phyloP scores from a whole-genome alignment of 495 filamentous ascomycete genomes.

The Amorphotheca resinae region DNA sequence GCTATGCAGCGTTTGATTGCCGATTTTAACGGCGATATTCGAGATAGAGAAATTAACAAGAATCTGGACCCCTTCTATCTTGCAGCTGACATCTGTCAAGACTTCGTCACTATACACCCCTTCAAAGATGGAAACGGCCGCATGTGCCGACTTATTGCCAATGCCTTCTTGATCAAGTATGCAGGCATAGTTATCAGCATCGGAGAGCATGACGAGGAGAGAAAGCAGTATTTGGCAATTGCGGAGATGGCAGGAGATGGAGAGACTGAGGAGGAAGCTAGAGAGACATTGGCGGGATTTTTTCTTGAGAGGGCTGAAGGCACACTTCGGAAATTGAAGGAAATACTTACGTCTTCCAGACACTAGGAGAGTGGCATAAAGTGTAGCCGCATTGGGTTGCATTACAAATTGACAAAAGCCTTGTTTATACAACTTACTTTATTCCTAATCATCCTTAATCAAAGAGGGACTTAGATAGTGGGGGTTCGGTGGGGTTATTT shows the following conservation, averaged over 20 bases:
- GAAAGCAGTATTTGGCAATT: not conserved
- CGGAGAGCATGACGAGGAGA: slow-evolving; percentile 16
- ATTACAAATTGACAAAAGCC: too few species aligned
- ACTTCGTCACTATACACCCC: slow-evolving; percentile 28
- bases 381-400: too few species aligned
- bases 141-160: slow-evolving; percentile 27
- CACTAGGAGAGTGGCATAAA: too few species aligned
- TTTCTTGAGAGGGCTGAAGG: not conserved
- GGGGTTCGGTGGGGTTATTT: too few species aligned
- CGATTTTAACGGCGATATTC: not conserved
- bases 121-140: slow-evolving; percentile 30
- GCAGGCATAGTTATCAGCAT: slow-evolving; percentile 21
- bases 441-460: too few species aligned
- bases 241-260: not conserved
- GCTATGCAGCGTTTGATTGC: not conserved
- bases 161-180: slow-evolving; percentile 22
- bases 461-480: too few species aligned
- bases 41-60: not conserved
- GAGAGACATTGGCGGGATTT: not conserved
- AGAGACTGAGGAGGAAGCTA: not conserved
- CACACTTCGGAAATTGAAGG: not conserved
- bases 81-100: slow-evolving; percentile 22
- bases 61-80: slow-evolving; percentile 24
- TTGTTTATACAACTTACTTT: too few species aligned
- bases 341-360: not conserved